A percentile compares a stretch with the other conserved stretches of the same genome.
Conservation (phyloP, 106 monocot species). For the Dendrobium officinale region DNA sequence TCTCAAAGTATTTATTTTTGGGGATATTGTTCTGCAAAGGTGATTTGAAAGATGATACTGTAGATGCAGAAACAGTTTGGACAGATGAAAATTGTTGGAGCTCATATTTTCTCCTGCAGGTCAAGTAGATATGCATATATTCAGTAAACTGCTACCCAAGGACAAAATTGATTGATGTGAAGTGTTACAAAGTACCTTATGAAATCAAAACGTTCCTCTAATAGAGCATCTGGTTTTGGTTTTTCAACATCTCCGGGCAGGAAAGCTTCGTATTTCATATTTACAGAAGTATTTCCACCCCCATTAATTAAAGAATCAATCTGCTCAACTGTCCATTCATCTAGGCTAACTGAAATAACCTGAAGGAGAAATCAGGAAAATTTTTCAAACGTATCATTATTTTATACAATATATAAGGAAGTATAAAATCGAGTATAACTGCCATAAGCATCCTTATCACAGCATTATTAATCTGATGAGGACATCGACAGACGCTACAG, state of each 20-base stretch:
- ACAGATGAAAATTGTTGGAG: neutral
- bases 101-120: slow-evolving; percentile 6
- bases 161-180: neutral
- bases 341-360: slow-evolving; percentile 73
- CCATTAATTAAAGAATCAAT: slow-evolving; percentile 47
- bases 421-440: neutral
- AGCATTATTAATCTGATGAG: too few relatives aligned
- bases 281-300: slow-evolving; percentile 64
- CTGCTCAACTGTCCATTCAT: slow-evolving; percentile 76
- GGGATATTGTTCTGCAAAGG: slow-evolving; percentile 1
- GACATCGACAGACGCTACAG: too few relatives aligned
- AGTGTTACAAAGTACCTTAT: slow-evolving; percentile 37
- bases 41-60: neutral
- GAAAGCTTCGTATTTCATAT: slow-evolving; percentile 72
- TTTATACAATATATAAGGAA: neutral
- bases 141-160: neutral
- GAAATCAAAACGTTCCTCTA: slow-evolving; percentile 67
- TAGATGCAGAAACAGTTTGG: neutral
- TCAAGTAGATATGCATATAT: neutral
- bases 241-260: slow-evolving; percentile 52
- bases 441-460: neutral
- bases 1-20: slow-evolving; percentile 36
- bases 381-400: neutral
- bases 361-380: slow-evolving; percentile 23
- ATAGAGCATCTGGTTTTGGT: slow-evolving; percentile 47